Evolutionary conservation across 495 filamentous ascomycete species (phyloP), one percentile per base, ranked within the genome.

Genomic region (Diplogelasinospora grovesii): DNA sequence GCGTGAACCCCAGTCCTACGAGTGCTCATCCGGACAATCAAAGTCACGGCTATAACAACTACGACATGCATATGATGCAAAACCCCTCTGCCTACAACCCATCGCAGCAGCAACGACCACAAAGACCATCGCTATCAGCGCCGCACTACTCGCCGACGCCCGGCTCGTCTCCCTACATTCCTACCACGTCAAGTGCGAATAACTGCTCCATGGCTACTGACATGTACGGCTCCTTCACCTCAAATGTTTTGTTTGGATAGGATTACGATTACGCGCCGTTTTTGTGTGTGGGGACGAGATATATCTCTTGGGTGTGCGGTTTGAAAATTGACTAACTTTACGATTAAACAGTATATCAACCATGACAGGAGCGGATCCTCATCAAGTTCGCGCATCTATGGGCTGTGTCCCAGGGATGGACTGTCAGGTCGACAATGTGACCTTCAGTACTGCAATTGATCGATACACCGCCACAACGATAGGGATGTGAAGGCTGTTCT

Each of bases 161-260:
- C 4, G 8, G 9, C 19, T 22, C 32, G 5, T 35, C 32, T 18
- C 3, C n/a, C 5, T 35, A 15, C 9, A 15, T 8, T 18, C 4
- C 3, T 15, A 5, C 7, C 5, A n/a, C 28, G n/a, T 13, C 28
- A 14, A 31, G 32, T 19, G 8, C 7, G 11, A 5, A 35, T 22
- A 41, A 39, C 33, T 48, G 45, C 29, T 38, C 45, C 4, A 33
- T 41, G 26, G 39, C 45, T 6, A 33, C 45, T 19, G 39, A 48
- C 18, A 10, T 48, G 45, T 47, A 37, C 25, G 45, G 36, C 8
- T 4, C 39, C 16, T 28, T 21, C 11, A n/a, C 19, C n/a, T 14
- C n/a, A n/a, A n/a, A n/a, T n/a, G n/a, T n/a, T n/a, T n/a, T n/a
- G n/a, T n/a, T n/a, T n/a, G n/a, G n/a, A n/a, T n/a, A n/a, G n/a